Base-by-base conservation (phyloP, 441 rosid genomes). In the Adansonia gregorii region DNA sequence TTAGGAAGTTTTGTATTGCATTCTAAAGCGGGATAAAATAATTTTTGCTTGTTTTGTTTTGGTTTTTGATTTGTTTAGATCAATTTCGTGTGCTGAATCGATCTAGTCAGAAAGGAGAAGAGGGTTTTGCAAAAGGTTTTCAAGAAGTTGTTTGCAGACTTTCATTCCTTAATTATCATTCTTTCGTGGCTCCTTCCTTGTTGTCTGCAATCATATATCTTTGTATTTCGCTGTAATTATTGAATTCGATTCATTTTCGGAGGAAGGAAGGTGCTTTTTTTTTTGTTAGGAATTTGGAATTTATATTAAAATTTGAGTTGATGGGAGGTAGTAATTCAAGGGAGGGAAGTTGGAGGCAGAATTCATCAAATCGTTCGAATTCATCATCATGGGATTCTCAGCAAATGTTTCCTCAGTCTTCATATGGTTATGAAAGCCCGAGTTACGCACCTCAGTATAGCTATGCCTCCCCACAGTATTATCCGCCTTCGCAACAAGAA, bases 291-390 rank as follows among this genome's bases (percentile, higher is more conserved):
- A 51, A 19, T 45, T 66, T n/a, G 55, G 70, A 67, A 35, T n/a
- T 75, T 68, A 24, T 80, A 76, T 3, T 27, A 27, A 61, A 61
- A 27, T 61, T 12, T 15, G 51, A 79, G 79, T 82, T 82, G 82
- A 95, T 95, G 99, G 99, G 99, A 67, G 79, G 82, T 12, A 87
- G 73, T 64, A 88, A 73, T 80, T 94, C 98, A 1, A 89, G 77
- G 74, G 95, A 88, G 35, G 82, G 48, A 1, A 86, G 84, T 69
- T 86, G 82, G 89, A 82, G 88, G 78, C 86, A 88, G 76, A 77
- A 69, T 78, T 85, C 93, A 24, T 79, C 85, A 2, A 24, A 19
- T 12, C 84, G 85, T 9, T 85, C 91, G 4, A 49, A 79, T 82
- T 85, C 93, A 8, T 85, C 93, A 27, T 80, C 88, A 9, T 78